phyloP scores from a whole-genome alignment of 805 yeast species.

The Isabelozyma gotoi region DNA sequence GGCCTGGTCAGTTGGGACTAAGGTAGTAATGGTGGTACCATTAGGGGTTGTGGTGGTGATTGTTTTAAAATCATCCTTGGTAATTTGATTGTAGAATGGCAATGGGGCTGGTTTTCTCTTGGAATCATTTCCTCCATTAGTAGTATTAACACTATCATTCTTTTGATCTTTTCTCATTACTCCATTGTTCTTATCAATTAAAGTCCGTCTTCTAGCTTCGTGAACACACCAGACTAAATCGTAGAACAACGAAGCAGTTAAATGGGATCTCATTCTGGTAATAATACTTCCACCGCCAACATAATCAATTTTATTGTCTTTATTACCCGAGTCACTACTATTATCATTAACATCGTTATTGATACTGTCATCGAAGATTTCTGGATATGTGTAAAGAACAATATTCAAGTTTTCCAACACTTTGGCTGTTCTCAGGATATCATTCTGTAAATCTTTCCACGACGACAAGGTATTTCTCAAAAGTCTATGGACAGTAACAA shows the following conservation, averaged over 20 bases:
- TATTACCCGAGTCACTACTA: conserved; percentile 9
- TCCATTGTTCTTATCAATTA: conserved; percentile 27
- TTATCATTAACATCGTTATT: conserved; percentile 28
- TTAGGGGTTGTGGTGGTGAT: conserved; percentile 85
- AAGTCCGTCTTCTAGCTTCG: conserved; percentile 78
- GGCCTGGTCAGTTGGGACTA: conserved; percentile 84
- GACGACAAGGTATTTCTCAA: conserved; percentile 86
- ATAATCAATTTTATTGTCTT: background rate
- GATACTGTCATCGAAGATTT: conserved; percentile 57
- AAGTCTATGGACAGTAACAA: conserved; percentile 87
- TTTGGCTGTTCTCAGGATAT: conserved; percentile 87
- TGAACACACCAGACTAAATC: conserved; percentile 94
- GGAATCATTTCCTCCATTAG: conserved; percentile 3
- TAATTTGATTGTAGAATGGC: conserved; percentile 88
- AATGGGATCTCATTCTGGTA: conserved; percentile 85
- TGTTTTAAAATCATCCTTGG: conserved; percentile 84
- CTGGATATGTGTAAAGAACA: conserved; percentile 85
- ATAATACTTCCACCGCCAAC: conserved; percentile 50
- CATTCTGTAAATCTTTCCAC: conserved; percentile 89
- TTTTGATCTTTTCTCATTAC: conserved; percentile 6
- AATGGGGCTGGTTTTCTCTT: conserved; percentile 59
- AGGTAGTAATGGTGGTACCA: conserved; percentile 87
- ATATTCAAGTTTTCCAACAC: conserved; percentile 86
- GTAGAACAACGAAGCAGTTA: conserved; percentile 87
- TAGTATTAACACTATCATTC: background rate